These are phyloP conservation scores for Cyclotella atomus DNA, from an alignment of 108 stramenopile genomes.

Conservation along the genomic window DNA sequence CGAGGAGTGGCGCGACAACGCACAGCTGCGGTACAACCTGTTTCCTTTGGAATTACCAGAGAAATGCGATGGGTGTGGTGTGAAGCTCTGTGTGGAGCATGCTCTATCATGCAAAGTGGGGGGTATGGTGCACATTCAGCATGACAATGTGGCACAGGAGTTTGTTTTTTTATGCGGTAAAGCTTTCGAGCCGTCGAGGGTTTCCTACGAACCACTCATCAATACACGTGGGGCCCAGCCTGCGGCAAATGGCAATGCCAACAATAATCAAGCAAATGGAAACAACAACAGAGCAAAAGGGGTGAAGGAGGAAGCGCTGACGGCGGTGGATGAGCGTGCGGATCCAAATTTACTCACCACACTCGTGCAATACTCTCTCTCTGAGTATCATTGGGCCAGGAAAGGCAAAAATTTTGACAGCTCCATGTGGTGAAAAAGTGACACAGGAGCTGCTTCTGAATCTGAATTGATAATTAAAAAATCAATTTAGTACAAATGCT, in stretches of 20 bases:
- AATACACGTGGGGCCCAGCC: constrained; percentile 5
- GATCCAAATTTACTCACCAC: no score
- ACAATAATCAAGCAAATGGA: background rate
- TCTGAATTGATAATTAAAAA: no score
- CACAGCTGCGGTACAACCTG: background rate
- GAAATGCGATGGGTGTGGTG: constrained; percentile 24
- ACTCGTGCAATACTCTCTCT: no score
- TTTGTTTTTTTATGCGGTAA: constrained; percentile 14
- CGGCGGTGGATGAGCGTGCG: constrained; percentile 7
- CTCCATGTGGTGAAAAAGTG: no score
- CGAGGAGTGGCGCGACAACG: background rate
- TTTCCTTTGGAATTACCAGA: background rate
- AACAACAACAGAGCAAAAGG: background rate
- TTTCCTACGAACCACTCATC: constrained; percentile 40
- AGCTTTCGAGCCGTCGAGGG: background rate
- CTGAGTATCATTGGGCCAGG: no score
- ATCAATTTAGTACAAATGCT: no score
- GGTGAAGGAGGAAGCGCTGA: background rate
- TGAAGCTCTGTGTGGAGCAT: constrained; percentile 21
- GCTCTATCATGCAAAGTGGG: constrained; percentile 31
- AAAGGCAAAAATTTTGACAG: no score
- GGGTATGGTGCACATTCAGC: constrained; percentile 28
- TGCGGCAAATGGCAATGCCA: background rate
- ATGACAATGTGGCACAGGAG: constrained; percentile 24
- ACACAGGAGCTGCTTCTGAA: no score